These are phyloP conservation scores for Alliaria petiolata DNA, from an alignment of 345 rosid species.

Conservation along the genomic window DNA sequence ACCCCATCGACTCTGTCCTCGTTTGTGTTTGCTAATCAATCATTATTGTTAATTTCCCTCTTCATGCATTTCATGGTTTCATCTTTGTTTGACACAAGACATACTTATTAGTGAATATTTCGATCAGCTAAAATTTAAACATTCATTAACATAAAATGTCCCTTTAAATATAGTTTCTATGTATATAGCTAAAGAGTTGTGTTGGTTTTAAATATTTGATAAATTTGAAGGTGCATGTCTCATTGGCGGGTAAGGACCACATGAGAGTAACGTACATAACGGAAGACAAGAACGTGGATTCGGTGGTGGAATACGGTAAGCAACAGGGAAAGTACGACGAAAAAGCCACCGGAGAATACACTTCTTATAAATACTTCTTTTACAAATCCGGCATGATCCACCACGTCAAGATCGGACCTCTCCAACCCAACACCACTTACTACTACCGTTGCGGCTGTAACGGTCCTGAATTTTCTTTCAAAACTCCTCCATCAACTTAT, in stretches of 20 bases:
- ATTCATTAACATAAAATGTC: background rate
- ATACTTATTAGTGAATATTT: background rate
- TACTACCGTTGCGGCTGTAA: constrained; percentile 68
- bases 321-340: constrained; percentile 43
- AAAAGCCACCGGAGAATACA: constrained; percentile 48
- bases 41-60: no score
- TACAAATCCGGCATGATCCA: constrained; percentile 74
- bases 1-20: background rate
- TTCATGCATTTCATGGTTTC: no score
- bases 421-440: constrained; percentile 55
- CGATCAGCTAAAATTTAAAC: background rate
- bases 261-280: constrained; percentile 74
- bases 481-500: constrained; percentile 63
- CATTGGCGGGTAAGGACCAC: constrained; percentile 61
- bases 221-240: constrained; percentile 61
- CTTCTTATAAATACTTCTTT: constrained; percentile 62
- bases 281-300: constrained; percentile 43
- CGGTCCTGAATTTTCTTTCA: constrained; percentile 79
- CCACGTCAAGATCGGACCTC: constrained; percentile 84
- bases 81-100: background rate
- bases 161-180: background rate
- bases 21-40: no score
- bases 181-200: background rate
- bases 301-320: constrained; percentile 67
- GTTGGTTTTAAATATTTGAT: background rate